Base-by-base conservation (phyloP, 805 yeast species). In the Saturnispora sanitii region DNA sequence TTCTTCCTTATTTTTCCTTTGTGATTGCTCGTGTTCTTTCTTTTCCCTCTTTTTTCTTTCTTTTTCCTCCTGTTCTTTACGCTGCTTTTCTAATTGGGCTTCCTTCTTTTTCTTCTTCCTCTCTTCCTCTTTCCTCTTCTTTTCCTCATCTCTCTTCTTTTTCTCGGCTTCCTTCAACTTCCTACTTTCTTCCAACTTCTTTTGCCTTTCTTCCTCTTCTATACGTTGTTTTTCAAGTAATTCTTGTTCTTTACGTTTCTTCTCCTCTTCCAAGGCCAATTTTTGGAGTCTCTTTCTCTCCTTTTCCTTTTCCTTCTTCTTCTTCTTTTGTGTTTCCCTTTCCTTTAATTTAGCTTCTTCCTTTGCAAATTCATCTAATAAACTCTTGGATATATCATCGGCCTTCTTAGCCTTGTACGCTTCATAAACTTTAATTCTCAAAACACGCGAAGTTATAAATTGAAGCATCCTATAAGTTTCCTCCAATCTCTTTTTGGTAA, bases 381-480 rank as follows among this genome's bases (percentile, higher is more conserved):
- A 66, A 44, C 70, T 73, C 43, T 69, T 64, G 9, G 81, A 71
- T 43, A 79, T 69, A 50, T 82, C 92, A 45, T 81, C 85, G 11
- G 95, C 88, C 36, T 82, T 74, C 48, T 77, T 81, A 51, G 81
- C 88, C 46, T 82, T 82, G 54, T 79, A 87, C 0, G 94, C 84
- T 23, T 71, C 75, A 52, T 82, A 67, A 25, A 88, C 72, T 34
- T 86, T 71, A 49, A 75, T 78, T 52, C 82, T 84, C 50, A 88
- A 71, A 55, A 85, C 67, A 40, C 84, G 76, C 4, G 92, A 80
- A 1, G 88, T 83, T 42, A 86, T 82, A 40, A 83, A 68, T 51
- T 84, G 86, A 46, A 88, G 71, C 68, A 85, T 71, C 20, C 82
- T 76, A 29, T 88, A 80, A 11, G 90, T 80, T 60, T 87, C 94